phyloP scores from a whole-genome alignment of 2,329 filamentous ascomycete genomes.

The Rhinocladiella mackenziei region DNA sequence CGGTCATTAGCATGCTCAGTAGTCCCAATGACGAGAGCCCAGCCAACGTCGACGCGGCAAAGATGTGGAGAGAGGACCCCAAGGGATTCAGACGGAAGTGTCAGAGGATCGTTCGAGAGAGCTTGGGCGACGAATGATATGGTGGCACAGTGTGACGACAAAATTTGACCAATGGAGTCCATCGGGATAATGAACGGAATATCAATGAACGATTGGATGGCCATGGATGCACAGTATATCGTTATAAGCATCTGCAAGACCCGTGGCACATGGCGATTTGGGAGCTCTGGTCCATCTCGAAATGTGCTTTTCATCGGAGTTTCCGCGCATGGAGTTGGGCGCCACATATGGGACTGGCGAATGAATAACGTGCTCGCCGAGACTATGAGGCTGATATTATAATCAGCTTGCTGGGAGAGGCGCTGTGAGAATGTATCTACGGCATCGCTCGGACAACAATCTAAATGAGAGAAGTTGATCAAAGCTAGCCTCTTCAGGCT shows the following conservation, averaged over 20 bases:
- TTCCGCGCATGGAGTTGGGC: constrained; percentile 8
- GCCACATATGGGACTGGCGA: too few relatives aligned
- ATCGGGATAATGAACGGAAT: too few relatives aligned
- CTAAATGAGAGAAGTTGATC: too few relatives aligned
- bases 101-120: constrained; percentile 74
- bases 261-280: too few relatives aligned
- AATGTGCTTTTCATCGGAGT: background rate
- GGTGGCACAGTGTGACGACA: background rate
- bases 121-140: constrained; percentile 64
- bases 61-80: constrained; percentile 76
- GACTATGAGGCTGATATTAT: background rate
- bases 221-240: too few relatives aligned
- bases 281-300: too few relatives aligned
- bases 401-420: too few relatives aligned
- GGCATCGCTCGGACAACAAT: background rate
- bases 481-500: too few relatives aligned
- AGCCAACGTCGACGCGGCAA: constrained; percentile 89
- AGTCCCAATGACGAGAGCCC: constrained; percentile 94
- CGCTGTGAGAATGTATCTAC: too few relatives aligned
- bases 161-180: background rate
- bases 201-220: too few relatives aligned
- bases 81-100: constrained; percentile 75
- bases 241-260: too few relatives aligned
- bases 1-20: constrained; percentile 86
- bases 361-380: too few relatives aligned